Evolutionary conservation across 805 yeast genomes (phyloP), one percentile per base, ranked within the genome.

Genomic region (Starmera caribaea): DNA sequence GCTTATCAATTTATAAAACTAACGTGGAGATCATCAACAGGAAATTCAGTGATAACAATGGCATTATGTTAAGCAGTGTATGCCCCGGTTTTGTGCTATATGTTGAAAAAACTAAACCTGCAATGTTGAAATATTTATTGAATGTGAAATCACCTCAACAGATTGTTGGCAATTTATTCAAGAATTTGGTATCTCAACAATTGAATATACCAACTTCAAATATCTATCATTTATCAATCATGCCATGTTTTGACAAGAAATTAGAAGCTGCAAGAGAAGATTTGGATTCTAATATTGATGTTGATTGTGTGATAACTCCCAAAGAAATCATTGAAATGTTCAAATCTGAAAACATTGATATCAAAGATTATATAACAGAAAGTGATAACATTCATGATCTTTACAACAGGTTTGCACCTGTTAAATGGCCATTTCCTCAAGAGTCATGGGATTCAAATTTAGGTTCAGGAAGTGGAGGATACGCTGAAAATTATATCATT

Each of bases 221-320:
- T 3, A 62, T 88, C 0, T 92, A 86, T 54, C 97, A 90, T 57
- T 61, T 92, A 40, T 74, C 92, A 8, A 67, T 92, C 16, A 90
- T 90, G 97, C 97, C 98, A 2, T 90, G 97, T 52, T 92, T 92
- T 58, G 98, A 92, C 59, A 92, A 92, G 62, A 92, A 92, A 59
- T 69, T 89, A 33, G 98, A 92, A 63, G 92, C 96, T 24, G 88
- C 95, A 4, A 70, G 97, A 45, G 80, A 84, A 0, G 96, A 86
- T 47, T 63, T 69, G 38, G 67, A 61, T 15, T 52, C 45, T 11
- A 45, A 42, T 28, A 58, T 62, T 10, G 96, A 87, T 52, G 97
- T 92, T 11, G 97, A 92, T 57, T 85, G 96, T 63, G 98, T 92
- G 3, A 73, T 92, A 16, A 92, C 98, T 0, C 88, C 97, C 11